Evolutionary conservation across 495 filamentous ascomycete genomes (phyloP).

Genomic region (Rhypophila decipiens): DNA sequence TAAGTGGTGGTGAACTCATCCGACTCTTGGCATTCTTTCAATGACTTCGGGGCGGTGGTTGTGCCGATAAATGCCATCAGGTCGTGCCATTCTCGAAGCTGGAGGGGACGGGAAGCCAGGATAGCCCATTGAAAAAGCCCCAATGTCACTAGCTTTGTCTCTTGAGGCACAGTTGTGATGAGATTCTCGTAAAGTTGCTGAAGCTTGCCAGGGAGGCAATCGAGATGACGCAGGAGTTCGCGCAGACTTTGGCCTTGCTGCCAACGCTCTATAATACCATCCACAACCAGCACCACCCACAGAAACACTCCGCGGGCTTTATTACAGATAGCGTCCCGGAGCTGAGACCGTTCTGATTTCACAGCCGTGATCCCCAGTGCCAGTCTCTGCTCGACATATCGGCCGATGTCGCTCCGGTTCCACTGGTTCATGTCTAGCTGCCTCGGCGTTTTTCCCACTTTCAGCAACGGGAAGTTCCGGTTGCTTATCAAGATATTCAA

Average conservation of each 20-base stretch:
- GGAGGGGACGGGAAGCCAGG: conserved; percentile 4
- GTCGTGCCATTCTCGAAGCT: conserved; percentile 15
- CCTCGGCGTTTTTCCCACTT: too few relatives aligned
- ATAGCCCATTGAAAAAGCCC: conserved; percentile 13
- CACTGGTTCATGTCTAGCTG: neutral
- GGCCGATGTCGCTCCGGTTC: conserved; percentile 8
- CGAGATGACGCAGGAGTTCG: neutral
- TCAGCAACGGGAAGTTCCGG: too few relatives aligned
- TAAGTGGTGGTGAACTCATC: too few relatives aligned
- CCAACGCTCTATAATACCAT: conserved; percentile 5
- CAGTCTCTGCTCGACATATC: conserved; percentile 5
- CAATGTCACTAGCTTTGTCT: neutral
- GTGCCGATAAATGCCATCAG: conserved; percentile 16
- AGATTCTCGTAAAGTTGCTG: neutral
- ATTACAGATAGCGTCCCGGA: neutral
- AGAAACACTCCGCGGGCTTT: conserved; percentile 13
- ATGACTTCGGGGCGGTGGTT: too few relatives aligned
- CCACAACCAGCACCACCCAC: conserved; percentile 15
- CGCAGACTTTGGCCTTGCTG: conserved; percentile 2
- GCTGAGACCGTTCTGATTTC: neutral
- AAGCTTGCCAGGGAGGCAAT: neutral
- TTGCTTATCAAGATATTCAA: neutral
- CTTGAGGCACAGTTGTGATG: neutral
- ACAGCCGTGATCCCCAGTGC: neutral
- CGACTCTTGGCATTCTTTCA: too few relatives aligned